Conservation (phyloP, 768 basidiomycete genomes). For the Bullera alba region DNA sequence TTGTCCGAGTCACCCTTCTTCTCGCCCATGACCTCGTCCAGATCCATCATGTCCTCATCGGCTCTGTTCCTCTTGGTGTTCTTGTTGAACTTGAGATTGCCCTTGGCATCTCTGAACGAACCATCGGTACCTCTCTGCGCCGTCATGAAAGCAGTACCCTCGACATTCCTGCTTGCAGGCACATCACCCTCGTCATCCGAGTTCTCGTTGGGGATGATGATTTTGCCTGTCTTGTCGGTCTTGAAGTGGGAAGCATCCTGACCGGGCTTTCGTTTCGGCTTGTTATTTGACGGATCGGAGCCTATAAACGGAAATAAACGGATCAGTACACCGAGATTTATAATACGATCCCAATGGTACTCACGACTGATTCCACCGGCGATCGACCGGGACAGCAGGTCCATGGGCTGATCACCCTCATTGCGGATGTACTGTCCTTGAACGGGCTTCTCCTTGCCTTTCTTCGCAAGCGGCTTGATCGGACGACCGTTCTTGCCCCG, state of each 20-base stretch:
- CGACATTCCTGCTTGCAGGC: constrained; percentile 7
- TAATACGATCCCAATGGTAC: constrained; percentile 3
- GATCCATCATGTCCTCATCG: constrained; percentile 62
- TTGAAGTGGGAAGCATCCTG: constrained; percentile 82
- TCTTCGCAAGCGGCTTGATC: constrained; percentile 12
- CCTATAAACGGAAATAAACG: too few relatives aligned
- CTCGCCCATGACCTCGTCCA: constrained; percentile 54
- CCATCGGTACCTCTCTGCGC: constrained; percentile 78
- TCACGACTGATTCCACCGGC: constrained; percentile 47
- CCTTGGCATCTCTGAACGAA: constrained; percentile 73
- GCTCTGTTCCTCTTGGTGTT: constrained; percentile 87
- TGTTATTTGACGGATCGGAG: constrained; percentile 31
- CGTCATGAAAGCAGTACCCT: constrained; percentile 65
- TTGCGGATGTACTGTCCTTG: constrained; percentile 63
- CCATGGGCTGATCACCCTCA: constrained; percentile 92
- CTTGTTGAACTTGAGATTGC: constrained; percentile 90
- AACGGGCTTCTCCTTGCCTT: constrained; percentile 34
- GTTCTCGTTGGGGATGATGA: constrained; percentile 46
- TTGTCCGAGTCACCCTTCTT: constrained; percentile 41
- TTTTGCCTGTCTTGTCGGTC: constrained; percentile 56
- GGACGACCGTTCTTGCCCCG: constrained; percentile 3
- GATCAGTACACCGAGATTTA: too few relatives aligned
- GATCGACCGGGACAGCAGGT: constrained; percentile 67
- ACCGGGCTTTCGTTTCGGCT: constrained; percentile 62
- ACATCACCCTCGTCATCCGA: constrained; percentile 48